Percentiles rank a stretch among this genome's conserved stretches.
Evolutionary conservation across 2,329 filamentous ascomycete genomes (phyloP).

Genomic region (Bipolaris gigantea): DNA sequence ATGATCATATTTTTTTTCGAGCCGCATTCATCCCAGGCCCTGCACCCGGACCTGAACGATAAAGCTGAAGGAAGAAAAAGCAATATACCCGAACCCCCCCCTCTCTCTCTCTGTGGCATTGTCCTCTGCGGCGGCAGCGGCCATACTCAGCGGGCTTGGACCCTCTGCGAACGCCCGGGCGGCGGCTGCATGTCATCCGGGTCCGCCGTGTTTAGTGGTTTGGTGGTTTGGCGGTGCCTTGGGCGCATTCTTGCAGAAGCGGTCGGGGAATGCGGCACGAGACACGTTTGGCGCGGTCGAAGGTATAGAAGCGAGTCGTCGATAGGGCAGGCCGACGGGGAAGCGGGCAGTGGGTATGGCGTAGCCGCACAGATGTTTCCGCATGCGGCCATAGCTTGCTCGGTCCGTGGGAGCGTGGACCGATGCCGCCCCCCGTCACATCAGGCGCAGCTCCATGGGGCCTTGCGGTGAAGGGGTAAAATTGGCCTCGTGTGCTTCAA

Average conservation of each 20-base stretch:
- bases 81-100: constrained; percentile 15
- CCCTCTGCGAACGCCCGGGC: constrained; percentile 25
- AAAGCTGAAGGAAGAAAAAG: constrained; percentile 4
- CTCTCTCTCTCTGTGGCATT: constrained; percentile 10
- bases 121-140: not conserved
- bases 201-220: constrained; percentile 22
- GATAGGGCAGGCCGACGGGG: constrained; percentile 28
- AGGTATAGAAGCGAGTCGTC: constrained; percentile 14
- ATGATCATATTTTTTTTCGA: constrained; percentile 10
- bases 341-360: constrained; percentile 19
- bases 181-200: constrained; percentile 25
- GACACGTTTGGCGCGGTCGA: constrained; percentile 21
- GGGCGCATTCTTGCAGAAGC: constrained; percentile 10
- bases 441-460: constrained; percentile 22
- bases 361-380: constrained; percentile 17
- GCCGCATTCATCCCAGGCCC: constrained; percentile 12
- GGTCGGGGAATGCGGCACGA: constrained; percentile 37
- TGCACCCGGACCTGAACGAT: constrained; percentile 12
- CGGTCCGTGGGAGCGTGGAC: constrained; percentile 28
- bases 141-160: constrained; percentile 20
- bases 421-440: constrained; percentile 35
- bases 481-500: constrained; percentile 31
- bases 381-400: constrained; percentile 22
- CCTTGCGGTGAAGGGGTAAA: constrained; percentile 37
- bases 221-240: constrained; percentile 16